These are phyloP conservation scores for Cucurbita moschata DNA, from an alignment of 306 rosid species.

Conservation along the genomic window DNA sequence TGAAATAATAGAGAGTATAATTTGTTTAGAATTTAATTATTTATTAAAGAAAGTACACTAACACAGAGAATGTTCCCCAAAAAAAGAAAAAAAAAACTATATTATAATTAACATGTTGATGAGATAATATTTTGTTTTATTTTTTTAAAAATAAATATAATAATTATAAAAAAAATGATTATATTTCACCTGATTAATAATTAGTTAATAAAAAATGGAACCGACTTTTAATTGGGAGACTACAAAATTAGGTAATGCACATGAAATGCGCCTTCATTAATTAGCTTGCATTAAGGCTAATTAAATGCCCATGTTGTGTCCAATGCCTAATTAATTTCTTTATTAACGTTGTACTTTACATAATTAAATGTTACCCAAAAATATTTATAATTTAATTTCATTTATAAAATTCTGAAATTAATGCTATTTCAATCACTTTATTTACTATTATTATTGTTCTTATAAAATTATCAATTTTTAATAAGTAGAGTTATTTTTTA, in stretches of 20 bases:
- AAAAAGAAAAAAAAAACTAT: neutral
- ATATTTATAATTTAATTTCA: neutral
- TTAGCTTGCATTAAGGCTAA: neutral
- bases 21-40: neutral
- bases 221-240: neutral
- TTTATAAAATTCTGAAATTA: neutral
- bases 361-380: neutral
- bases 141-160: too few relatives aligned
- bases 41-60: neutral
- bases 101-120: slow-evolving; percentile 1
- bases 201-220: neutral
- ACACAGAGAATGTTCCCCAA: neutral
- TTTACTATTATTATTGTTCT: too few relatives aligned
- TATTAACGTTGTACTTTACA: neutral
- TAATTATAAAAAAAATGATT: neutral
- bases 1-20: too few relatives aligned
- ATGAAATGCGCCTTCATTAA: neutral
- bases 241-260: slow-evolving; percentile 6
- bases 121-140: neutral
- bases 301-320: neutral
- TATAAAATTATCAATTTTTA: too few relatives aligned
- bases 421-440: neutral
- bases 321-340: neutral
- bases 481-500: too few relatives aligned
- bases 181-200: slow-evolving; percentile 8